phyloP scores from a whole-genome alignment of 1,284 basidiomycete genomes.

The Ustilago lituana region DNA sequence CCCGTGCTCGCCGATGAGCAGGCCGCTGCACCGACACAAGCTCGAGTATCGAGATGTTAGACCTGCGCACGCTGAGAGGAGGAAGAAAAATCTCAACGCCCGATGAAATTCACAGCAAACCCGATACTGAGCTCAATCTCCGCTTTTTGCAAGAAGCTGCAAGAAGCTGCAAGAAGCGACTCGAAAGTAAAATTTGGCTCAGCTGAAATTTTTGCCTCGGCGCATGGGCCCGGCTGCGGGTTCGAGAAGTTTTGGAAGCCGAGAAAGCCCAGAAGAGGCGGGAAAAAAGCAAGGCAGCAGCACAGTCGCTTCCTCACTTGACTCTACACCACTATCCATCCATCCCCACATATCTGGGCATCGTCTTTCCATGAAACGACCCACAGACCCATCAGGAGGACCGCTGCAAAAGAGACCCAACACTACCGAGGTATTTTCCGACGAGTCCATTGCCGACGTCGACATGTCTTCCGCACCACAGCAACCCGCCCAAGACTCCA shows the following conservation, averaged over 20 bases:
- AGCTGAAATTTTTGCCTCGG: slow-evolving; percentile 1
- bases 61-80: no score
- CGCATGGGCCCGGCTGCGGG: no score
- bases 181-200: slow-evolving; percentile 1
- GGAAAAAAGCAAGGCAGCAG: background rate
- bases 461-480: slow-evolving; percentile 29
- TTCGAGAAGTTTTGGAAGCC: no score
- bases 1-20: no score
- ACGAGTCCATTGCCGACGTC: slow-evolving; percentile 23
- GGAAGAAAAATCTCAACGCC: background rate
- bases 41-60: no score
- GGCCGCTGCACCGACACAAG: no score
- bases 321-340: background rate
- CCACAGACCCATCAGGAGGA: slow-evolving; percentile 33
- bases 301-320: no score
- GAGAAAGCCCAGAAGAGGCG: no score
- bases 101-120: no score
- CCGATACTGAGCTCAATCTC: no score
- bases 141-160: no score
- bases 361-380: slow-evolving; percentile 37
- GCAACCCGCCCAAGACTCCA: slow-evolving; percentile 11
- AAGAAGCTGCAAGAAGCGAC: slow-evolving; percentile 8
- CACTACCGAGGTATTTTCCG: slow-evolving; percentile 14
- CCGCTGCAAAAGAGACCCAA: slow-evolving; percentile 42
- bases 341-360: background rate